Evolutionary conservation across 2,329 filamentous ascomycete species (phyloP).

Genomic region (Cladosporium sp.): DNA sequence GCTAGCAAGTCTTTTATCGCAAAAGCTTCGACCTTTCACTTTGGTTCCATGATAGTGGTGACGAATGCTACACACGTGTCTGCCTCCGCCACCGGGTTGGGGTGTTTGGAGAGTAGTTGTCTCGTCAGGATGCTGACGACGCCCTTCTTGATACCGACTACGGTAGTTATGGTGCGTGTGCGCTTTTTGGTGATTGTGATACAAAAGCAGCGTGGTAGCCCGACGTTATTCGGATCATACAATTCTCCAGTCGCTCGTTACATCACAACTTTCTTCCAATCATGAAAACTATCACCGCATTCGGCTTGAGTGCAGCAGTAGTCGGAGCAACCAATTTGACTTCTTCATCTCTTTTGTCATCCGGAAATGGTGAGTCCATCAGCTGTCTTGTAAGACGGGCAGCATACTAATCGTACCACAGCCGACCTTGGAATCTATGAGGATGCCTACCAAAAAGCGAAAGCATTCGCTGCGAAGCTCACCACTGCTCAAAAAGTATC

Average conservation of each 20-base stretch:
- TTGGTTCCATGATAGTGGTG: not conserved
- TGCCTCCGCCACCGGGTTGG: not conserved
- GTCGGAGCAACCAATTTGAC: not conserved
- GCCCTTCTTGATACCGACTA: not conserved
- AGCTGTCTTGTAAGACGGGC: not conserved
- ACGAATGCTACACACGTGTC: conserved; percentile 7
- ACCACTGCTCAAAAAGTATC: conserved; percentile 25
- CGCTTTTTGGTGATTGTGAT: not conserved
- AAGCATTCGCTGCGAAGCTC: conserved; percentile 25
- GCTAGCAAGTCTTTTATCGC: not conserved
- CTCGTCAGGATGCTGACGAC: conserved; percentile 2
- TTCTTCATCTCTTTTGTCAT: not conserved
- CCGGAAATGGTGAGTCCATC: not conserved
- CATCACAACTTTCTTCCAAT: not conserved
- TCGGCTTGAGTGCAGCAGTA: not conserved
- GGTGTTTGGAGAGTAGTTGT: not conserved
- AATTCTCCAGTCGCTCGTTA: not conserved
- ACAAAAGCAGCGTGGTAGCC: not conserved
- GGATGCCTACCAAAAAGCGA: conserved; percentile 26
- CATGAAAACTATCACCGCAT: not conserved
- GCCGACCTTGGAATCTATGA: conserved; percentile 26
- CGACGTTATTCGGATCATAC: no score
- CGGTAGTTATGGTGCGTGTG: not conserved
- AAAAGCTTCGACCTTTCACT: not conserved
- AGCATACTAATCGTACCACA: not conserved